These are phyloP conservation scores for Monilinia vaccinii-corymbosi DNA, from an alignment of 2,329 filamentous ascomycete species.

Conservation along the genomic window DNA sequence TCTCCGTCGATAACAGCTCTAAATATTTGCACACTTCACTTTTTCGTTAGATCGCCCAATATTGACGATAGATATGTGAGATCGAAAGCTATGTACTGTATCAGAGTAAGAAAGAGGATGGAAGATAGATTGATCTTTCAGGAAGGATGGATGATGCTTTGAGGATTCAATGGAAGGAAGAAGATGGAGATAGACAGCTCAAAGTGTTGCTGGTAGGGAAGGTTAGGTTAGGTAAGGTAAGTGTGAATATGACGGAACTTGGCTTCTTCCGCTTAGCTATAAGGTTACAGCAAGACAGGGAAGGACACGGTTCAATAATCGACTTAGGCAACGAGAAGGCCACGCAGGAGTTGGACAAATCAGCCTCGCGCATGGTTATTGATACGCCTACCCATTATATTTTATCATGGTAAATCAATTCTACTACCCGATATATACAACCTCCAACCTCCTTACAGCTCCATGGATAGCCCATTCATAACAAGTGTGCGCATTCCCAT, in stretches of 20 bases:
- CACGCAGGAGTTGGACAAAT: not conserved
- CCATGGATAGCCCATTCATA: no score
- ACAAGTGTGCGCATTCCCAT: no score
- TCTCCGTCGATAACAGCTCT: not conserved
- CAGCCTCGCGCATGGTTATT: no score
- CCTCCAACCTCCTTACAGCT: no score
- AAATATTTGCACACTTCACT: not conserved
- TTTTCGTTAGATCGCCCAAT: not conserved
- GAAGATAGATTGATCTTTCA: not conserved
- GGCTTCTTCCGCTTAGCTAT: conserved; percentile 9
- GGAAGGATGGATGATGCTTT: not conserved
- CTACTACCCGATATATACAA: no score
- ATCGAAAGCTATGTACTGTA: not conserved
- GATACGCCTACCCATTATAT: no score
- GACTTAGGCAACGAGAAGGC: conserved; percentile 5
- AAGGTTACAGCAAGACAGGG: no score
- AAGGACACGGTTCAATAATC: no score
- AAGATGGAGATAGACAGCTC: conserved; percentile 6
- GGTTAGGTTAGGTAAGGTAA: conserved; percentile 3
- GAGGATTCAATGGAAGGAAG: not conserved
- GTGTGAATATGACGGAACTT: conserved; percentile 11
- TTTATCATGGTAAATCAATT: no score
- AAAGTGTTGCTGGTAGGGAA: not conserved
- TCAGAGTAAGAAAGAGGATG: not conserved
- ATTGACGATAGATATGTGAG: not conserved